Conservation (phyloP, 1,284 basidiomycete species). For the Cryptococcus sp. region DNA sequence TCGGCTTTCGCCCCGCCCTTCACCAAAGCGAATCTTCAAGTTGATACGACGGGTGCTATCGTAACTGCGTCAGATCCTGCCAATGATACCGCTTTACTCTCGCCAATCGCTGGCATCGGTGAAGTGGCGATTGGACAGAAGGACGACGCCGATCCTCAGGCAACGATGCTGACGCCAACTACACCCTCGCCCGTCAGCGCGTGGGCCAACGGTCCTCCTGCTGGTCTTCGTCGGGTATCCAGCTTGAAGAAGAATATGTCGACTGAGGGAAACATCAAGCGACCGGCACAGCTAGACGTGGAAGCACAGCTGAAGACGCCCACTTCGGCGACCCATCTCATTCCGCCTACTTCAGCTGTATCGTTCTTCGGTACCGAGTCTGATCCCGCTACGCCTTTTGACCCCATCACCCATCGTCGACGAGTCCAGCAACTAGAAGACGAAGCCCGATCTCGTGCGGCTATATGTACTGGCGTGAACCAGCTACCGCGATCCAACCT, state of each 20-base stretch:
- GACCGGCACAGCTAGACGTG: not conserved
- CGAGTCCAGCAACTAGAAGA: constrained; percentile 17
- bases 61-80: constrained; percentile 4
- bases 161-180: constrained; percentile 6
- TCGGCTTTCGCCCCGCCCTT: constrained; percentile 36
- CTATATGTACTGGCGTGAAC: not conserved
- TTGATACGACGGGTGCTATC: constrained; percentile 21
- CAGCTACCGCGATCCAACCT: constrained; percentile 7
- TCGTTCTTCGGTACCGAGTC: constrained; percentile 44
- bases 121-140: not conserved
- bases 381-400: constrained; percentile 44
- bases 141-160: not conserved
- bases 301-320: constrained; percentile 5
- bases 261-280: constrained; percentile 10
- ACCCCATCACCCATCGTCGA: constrained; percentile 23
- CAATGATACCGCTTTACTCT: not conserved
- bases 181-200: constrained; percentile 10
- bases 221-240: constrained; percentile 8
- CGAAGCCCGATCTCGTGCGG: not conserved
- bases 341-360: constrained; percentile 28
- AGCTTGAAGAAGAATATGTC: constrained; percentile 19
- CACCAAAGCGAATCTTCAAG: constrained; percentile 15
- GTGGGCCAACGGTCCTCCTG: constrained; percentile 38
- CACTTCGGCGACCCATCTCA: constrained; percentile 10
- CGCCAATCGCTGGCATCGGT: not conserved